These are phyloP conservation scores for Phialophora chinensis DNA, from an alignment of 2,329 filamentous ascomycete species.

Conservation along the genomic window DNA sequence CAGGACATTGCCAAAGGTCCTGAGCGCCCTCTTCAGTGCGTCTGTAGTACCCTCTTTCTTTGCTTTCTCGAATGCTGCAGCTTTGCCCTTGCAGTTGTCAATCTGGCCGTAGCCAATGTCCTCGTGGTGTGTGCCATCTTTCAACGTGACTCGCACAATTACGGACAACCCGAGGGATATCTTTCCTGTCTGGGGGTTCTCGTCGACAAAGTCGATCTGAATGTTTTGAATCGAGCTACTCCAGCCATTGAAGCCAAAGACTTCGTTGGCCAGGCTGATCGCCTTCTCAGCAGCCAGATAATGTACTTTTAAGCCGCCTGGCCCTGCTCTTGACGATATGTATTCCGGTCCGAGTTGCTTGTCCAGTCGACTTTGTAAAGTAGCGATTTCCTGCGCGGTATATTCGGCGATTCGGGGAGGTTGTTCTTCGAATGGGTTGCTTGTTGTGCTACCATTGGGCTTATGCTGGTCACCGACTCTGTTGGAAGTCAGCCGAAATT, in stretches of 20 bases:
- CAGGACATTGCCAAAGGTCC: slow-evolving; percentile 93
- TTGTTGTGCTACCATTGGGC: slow-evolving; percentile 41
- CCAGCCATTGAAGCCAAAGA: slow-evolving; percentile 98
- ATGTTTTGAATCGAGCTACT: slow-evolving; percentile 94
- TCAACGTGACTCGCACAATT: slow-evolving; percentile 85
- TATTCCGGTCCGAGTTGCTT: slow-evolving; percentile 96
- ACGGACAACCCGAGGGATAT: slow-evolving; percentile 87
- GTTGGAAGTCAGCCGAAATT: slow-evolving; percentile 9
- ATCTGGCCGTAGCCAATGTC: slow-evolving; percentile 97
- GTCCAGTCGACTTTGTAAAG: slow-evolving; percentile 82
- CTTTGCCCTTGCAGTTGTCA: slow-evolving; percentile 94
- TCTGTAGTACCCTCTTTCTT: slow-evolving; percentile 99
- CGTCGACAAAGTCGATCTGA: slow-evolving; percentile 92
- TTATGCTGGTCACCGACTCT: slow-evolving; percentile 41
- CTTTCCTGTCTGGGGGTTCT: slow-evolving; percentile 76
- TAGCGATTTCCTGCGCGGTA: slow-evolving; percentile 88
- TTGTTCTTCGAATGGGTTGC: slow-evolving; percentile 80
- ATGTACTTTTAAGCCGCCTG: slow-evolving; percentile 83
- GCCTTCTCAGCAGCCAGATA: slow-evolving; percentile 97
- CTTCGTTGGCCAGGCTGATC: slow-evolving; percentile 91
- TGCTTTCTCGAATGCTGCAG: slow-evolving; percentile 94
- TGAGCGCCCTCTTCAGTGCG: slow-evolving; percentile 83
- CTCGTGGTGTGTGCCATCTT: slow-evolving; percentile 96
- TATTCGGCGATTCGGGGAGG: slow-evolving; percentile 75
- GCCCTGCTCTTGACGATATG: slow-evolving; percentile 83